phyloP scores from a whole-genome alignment of 345 rosid genomes.

The Salix purpurea region DNA sequence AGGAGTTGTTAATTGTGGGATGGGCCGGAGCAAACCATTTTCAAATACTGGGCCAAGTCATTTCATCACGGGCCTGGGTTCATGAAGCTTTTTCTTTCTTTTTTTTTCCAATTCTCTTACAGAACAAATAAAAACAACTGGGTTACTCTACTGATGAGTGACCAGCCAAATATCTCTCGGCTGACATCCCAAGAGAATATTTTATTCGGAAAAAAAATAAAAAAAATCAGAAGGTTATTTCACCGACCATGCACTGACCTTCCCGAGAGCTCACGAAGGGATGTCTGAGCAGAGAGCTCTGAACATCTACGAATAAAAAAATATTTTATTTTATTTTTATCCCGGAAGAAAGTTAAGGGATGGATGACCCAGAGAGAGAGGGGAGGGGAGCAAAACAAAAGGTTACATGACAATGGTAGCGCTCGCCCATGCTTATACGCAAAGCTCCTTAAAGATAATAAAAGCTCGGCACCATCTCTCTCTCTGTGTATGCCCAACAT shows the following conservation, averaged over 20 bases:
- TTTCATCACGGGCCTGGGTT: not conserved
- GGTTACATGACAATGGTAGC: not conserved
- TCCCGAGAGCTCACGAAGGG: not conserved
- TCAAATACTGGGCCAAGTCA: not conserved
- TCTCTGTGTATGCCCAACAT: constrained; percentile 1
- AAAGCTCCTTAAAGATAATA: not conserved
- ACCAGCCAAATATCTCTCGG: not conserved
- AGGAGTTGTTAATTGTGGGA: too few species aligned
- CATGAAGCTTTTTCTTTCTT: not conserved
- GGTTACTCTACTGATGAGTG: too few species aligned
- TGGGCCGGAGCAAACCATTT: too few species aligned
- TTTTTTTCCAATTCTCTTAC: not conserved
- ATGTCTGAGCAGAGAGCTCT: not conserved
- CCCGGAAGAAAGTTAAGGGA: not conserved
- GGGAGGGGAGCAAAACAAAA: not conserved
- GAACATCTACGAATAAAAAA: not conserved
- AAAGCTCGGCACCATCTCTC: constrained; percentile 4
- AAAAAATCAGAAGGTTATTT: not conserved
- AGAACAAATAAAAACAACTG: not conserved
- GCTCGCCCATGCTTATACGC: not conserved
- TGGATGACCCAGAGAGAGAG: not conserved
- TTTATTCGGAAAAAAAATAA: not conserved
- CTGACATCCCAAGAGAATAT: not conserved
- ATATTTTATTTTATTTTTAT: not conserved
- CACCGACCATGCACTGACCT: not conserved